Evolutionary conservation across 140 eudicot genomes (phyloP).

Genomic region (Anethum foeniculum): DNA sequence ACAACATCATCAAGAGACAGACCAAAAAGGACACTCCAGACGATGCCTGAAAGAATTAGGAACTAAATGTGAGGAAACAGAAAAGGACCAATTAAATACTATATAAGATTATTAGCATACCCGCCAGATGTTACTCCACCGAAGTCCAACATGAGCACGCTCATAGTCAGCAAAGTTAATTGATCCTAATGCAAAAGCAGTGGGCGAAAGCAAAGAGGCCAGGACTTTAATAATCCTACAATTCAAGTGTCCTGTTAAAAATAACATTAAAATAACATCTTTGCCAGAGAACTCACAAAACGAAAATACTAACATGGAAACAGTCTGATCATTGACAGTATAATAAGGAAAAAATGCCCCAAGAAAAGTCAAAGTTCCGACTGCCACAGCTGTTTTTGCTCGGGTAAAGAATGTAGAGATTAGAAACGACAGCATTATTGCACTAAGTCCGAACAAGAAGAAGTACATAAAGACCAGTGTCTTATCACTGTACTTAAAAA

Average conservation of each 20-base stretch:
- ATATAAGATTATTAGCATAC: conserved; percentile 27
- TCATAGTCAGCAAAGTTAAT: conserved; percentile 98
- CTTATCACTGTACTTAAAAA: conserved; percentile 90
- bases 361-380: conserved; percentile 93
- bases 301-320: conserved; percentile 57
- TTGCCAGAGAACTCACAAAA: not conserved
- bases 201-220: conserved; percentile 96
- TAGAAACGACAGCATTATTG: conserved; percentile 76
- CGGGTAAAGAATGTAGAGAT: conserved; percentile 91
- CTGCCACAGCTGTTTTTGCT: conserved; percentile 99
- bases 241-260: conserved; percentile 16
- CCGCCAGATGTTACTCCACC: conserved; percentile 99
- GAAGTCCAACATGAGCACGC: conserved; percentile 97
- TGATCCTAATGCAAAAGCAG: conserved; percentile 97
- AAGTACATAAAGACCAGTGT: conserved; percentile 88
- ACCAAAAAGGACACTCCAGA: conserved; percentile 89
- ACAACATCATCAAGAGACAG: conserved; percentile 81
- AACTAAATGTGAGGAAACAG: conserved; percentile 12
- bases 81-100: not conserved
- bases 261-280: conserved; percentile 1
- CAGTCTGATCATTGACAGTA: conserved; percentile 76
- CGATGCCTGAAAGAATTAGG: conserved; percentile 50
- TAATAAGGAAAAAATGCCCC: conserved; percentile 98
- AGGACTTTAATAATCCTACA: conserved; percentile 69
- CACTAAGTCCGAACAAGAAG: conserved; percentile 91